These are phyloP conservation scores for Dalbergia cultrata DNA, from an alignment of 306 rosid genomes.

Conservation along the genomic window DNA sequence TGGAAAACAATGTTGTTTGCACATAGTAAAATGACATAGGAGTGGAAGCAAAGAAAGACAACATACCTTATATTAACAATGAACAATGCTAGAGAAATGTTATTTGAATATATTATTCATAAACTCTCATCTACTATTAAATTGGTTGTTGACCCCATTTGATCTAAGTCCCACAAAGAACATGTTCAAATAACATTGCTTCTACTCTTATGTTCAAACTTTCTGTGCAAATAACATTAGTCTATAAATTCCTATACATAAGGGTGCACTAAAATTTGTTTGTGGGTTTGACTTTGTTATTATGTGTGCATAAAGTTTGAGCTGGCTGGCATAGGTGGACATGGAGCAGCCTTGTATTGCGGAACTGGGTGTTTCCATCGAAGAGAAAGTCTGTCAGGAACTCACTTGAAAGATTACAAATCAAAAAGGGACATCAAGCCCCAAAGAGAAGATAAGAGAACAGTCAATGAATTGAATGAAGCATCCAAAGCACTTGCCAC, in stretches of 20 bases:
- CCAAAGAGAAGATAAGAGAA: constrained; percentile 45
- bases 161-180: too few species aligned
- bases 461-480: constrained; percentile 58
- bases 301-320: constrained; percentile 53
- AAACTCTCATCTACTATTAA: neutral
- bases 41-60: neutral
- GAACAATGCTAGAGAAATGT: too few species aligned
- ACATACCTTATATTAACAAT: too few species aligned
- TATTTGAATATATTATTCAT: too few species aligned
- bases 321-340: constrained; percentile 60
- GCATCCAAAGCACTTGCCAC: constrained; percentile 59
- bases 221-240: too few species aligned
- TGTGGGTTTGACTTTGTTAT: neutral
- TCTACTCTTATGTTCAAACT: too few species aligned
- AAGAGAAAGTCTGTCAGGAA: constrained; percentile 67
- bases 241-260: neutral
- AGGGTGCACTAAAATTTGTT: neutral
- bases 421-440: constrained; percentile 1
- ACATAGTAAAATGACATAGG: too few species aligned
- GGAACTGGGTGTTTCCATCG: constrained; percentile 85
- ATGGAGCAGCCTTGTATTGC: constrained; percentile 64
- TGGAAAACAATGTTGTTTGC: too few species aligned
- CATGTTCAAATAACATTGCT: too few species aligned
- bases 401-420: constrained; percentile 44
- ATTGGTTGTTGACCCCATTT: neutral